Conservation (phyloP, 208 protist species). For the Histomonas meleagridis region DNA sequence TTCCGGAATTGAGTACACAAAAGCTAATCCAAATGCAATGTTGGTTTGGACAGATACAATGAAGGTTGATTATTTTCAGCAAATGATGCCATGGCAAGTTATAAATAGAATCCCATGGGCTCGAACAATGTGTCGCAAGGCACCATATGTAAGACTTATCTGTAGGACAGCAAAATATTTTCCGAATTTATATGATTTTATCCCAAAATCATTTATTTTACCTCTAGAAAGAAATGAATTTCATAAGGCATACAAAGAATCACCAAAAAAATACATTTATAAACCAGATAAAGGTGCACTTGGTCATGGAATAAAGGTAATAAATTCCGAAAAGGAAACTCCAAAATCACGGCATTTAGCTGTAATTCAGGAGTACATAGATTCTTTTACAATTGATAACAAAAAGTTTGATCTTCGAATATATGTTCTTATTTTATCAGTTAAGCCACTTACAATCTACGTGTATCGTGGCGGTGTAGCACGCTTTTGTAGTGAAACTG, state of each 20-base stretch:
- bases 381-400: background rate
- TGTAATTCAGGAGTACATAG: background rate
- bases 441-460: background rate
- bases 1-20: too few relatives aligned
- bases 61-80: background rate
- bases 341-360: background rate
- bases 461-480: background rate
- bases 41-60: constrained; percentile 14
- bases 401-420: background rate
- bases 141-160: background rate
- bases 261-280: background rate
- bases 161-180: background rate
- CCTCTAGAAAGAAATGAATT: background rate
- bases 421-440: background rate
- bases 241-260: background rate
- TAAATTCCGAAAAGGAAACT: background rate
- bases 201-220: background rate
- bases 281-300: background rate
- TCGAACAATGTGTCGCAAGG: background rate
- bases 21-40: too few relatives aligned
- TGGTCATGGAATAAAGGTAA: background rate
- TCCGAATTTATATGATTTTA: background rate
- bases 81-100: background rate
- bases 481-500: background rate
- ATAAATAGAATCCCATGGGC: background rate